These are phyloP conservation scores for Hibiscus tridactylites DNA, from an alignment of 345 rosid species.

Conservation along the genomic window DNA sequence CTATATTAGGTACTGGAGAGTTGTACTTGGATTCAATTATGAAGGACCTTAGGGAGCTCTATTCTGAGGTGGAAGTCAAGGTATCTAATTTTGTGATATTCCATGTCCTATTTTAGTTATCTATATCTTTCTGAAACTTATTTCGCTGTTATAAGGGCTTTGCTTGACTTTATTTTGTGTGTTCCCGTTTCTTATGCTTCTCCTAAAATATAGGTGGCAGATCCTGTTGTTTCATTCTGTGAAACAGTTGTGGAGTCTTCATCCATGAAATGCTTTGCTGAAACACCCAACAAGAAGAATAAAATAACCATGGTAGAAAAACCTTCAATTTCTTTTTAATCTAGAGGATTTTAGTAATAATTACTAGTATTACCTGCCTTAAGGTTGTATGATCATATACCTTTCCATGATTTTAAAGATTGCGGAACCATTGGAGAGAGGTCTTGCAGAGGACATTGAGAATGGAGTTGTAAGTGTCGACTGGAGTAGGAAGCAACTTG, in stretches of 20 bases:
- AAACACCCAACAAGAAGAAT: slow-evolving; percentile 95
- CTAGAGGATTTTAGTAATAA: slow-evolving; percentile 2
- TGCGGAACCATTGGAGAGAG: slow-evolving; percentile 96
- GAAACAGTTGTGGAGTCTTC: slow-evolving; percentile 98
- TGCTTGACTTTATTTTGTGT: background rate
- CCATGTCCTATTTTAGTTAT: background rate
- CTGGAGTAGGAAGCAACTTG: slow-evolving; percentile 77
- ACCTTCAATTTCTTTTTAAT: background rate
- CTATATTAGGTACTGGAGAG: slow-evolving; percentile 94
- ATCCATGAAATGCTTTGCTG: slow-evolving; percentile 97
- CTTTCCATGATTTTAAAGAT: slow-evolving; percentile 34
- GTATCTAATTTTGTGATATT: slow-evolving; percentile 24
- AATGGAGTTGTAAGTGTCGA: slow-evolving; percentile 76
- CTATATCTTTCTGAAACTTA: slow-evolving; percentile 28
- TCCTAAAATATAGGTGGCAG: slow-evolving; percentile 39
- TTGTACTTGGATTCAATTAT: slow-evolving; percentile 85
- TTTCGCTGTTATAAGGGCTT: background rate
- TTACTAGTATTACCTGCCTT: background rate
- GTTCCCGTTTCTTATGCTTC: slow-evolving; percentile 9
- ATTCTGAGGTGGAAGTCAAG: slow-evolving; percentile 99
- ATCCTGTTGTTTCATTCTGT: slow-evolving; percentile 77
- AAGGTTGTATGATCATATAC: background rate
- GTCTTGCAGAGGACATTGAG: slow-evolving; percentile 94
- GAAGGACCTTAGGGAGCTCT: slow-evolving; percentile 97
- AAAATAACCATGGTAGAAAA: slow-evolving; percentile 81